A percentile compares a stretch with the other conserved stretches of the same genome.
Conservation (phyloP, 2,329 filamentous ascomycete species). For the Purpureocillium takamizusanense region DNA sequence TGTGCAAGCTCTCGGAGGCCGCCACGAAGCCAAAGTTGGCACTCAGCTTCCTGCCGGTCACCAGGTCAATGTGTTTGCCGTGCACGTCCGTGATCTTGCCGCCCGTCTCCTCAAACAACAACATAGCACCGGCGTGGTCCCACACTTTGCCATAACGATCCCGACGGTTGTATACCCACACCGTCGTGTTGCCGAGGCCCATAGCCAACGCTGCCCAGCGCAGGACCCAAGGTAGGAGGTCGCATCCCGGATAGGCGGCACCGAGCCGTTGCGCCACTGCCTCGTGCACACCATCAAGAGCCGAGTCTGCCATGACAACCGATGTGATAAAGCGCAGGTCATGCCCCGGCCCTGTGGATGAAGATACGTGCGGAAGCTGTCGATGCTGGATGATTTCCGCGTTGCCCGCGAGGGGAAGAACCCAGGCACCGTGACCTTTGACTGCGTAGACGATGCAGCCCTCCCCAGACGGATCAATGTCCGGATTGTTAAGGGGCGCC, state of each 20-base stretch:
- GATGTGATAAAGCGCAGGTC: conserved; percentile 37
- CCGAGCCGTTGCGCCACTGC: conserved; percentile 31
- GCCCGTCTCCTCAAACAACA: conserved; percentile 48
- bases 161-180: conserved; percentile 45
- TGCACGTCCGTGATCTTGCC: conserved; percentile 46
- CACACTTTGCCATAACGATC: conserved; percentile 44
- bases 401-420: conserved; percentile 27
- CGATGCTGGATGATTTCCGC: conserved; percentile 13
- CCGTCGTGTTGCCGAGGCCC: conserved; percentile 42
- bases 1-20: conserved; percentile 35
- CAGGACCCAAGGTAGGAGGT: conserved; percentile 48
- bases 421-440: conserved; percentile 36
- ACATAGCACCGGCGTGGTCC: conserved; percentile 52
- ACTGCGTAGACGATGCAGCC: conserved; percentile 45
- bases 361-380: conserved; percentile 21
- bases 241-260: conserved; percentile 35
- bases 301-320: conserved; percentile 35
- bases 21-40: conserved; percentile 49
- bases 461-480: conserved; percentile 30
- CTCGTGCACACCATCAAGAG: conserved; percentile 36
- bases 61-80: conserved; percentile 40
- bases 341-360: not conserved
- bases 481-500: conserved; percentile 31
- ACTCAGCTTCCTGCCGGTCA: conserved; percentile 36
- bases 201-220: conserved; percentile 45